Evolutionary conservation across 805 yeast genomes (phyloP).

Genomic region (Jamesozyma rosinii): DNA sequence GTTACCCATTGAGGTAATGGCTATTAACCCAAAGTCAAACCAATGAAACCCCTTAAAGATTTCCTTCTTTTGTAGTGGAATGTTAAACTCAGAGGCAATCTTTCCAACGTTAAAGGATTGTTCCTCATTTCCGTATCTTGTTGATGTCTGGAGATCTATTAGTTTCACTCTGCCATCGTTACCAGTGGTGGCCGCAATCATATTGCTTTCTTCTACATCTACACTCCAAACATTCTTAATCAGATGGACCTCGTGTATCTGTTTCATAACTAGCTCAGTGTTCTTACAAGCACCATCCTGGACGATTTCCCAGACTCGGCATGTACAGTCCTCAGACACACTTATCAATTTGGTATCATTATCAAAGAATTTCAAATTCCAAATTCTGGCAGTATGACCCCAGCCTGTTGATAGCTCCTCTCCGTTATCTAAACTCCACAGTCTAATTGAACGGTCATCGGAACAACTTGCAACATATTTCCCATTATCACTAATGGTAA

Average conservation of each 20-base stretch:
- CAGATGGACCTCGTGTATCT: slow-evolving; percentile 56
- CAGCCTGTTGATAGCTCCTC: slow-evolving; percentile 67
- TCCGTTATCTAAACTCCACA: slow-evolving; percentile 60
- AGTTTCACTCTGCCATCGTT: slow-evolving; percentile 79
- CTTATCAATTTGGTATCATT: slow-evolving; percentile 41
- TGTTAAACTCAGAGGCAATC: slow-evolving; percentile 27
- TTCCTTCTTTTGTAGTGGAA: slow-evolving; percentile 39
- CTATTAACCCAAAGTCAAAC: slow-evolving; percentile 37
- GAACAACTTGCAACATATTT: slow-evolving; percentile 68
- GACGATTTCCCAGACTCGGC: slow-evolving; percentile 61
- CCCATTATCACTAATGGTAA: slow-evolving; percentile 50
- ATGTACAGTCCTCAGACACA: slow-evolving; percentile 80
- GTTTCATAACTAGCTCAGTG: slow-evolving; percentile 19
- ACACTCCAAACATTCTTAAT: slow-evolving; percentile 88
- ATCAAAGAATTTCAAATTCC: slow-evolving; percentile 61
- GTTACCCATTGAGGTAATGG: slow-evolving; percentile 54
- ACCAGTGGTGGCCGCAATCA: slow-evolving; percentile 74
- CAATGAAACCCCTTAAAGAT: slow-evolving; percentile 52
- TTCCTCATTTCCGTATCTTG: slow-evolving; percentile 28
- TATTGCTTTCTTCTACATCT: slow-evolving; percentile 39
- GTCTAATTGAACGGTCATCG: slow-evolving; percentile 80
- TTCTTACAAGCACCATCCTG: slow-evolving; percentile 10
- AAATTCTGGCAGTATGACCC: slow-evolving; percentile 94
- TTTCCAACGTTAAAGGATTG: slow-evolving; percentile 25
- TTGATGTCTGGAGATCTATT: slow-evolving; percentile 39